Percentiles rank a stretch among this genome's conserved stretches.
These are phyloP conservation scores for Parsonsia alboflavescens DNA, from an alignment of 257 asterid genomes.

Conservation along the genomic window DNA sequence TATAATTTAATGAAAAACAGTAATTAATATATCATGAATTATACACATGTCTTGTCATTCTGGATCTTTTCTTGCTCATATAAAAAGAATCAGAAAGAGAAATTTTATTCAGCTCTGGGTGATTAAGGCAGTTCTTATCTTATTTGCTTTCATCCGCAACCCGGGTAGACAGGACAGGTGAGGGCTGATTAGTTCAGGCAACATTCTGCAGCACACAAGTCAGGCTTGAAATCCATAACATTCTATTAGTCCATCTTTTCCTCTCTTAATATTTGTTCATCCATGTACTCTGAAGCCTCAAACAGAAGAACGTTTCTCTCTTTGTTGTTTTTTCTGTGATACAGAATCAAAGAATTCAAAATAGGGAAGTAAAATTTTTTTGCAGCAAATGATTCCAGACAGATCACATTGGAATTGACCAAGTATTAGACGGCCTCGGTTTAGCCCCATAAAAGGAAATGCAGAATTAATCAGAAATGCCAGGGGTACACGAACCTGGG, in stretches of 20 bases:
- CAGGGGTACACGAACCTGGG: slow-evolving; percentile 37
- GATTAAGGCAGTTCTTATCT: background rate
- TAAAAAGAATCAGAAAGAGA: background rate
- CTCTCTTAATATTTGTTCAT: slow-evolving; percentile 19
- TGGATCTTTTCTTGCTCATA: background rate
- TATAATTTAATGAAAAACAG: background rate
- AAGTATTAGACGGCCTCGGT: background rate
- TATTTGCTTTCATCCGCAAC: background rate
- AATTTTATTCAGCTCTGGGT: background rate
- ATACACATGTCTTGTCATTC: background rate
- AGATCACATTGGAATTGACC: background rate
- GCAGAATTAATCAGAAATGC: background rate
- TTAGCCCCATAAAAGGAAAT: background rate
- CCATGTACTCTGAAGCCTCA: slow-evolving; percentile 31
- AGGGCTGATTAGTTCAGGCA: background rate
- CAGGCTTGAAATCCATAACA: background rate
- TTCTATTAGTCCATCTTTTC: slow-evolving; percentile 5
- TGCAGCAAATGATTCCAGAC: background rate
- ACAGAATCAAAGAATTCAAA: background rate
- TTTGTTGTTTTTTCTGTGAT: slow-evolving; percentile 41
- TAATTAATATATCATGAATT: background rate
- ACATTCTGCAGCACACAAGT: background rate
- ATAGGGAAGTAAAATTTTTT: background rate
- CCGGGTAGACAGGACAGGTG: background rate
- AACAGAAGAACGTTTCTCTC: slow-evolving; percentile 28